These are phyloP conservation scores for Neurospora tetraspora DNA, from an alignment of 495 filamentous ascomycete species.

Conservation along the genomic window DNA sequence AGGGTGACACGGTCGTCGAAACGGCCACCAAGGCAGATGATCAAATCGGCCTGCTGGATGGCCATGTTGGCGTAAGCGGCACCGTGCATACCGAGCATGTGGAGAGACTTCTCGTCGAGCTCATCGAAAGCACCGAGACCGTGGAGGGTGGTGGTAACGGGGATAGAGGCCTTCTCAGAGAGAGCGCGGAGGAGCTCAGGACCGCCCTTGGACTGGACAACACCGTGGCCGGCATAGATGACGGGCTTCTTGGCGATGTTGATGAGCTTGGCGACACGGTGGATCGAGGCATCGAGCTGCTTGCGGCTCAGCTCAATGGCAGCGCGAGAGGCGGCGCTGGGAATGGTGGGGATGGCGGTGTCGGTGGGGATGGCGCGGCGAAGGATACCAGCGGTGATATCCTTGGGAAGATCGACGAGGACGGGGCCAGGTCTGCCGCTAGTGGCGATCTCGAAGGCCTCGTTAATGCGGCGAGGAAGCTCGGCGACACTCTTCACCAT, in stretches of 20 bases:
- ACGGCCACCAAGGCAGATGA: constrained; percentile 64
- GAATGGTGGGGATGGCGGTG: constrained; percentile 51
- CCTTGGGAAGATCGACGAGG: constrained; percentile 69
- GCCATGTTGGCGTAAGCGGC: constrained; percentile 71
- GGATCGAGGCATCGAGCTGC: constrained; percentile 51
- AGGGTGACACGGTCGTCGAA: constrained; percentile 73
- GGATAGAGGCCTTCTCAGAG: constrained; percentile 62
- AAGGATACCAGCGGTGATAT: constrained; percentile 61
- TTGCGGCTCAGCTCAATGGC: constrained; percentile 47
- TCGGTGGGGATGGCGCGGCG: constrained; percentile 58
- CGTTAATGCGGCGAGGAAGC: constrained; percentile 67
- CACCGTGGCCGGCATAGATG: constrained; percentile 66
- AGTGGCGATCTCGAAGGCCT: constrained; percentile 78
- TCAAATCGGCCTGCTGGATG: constrained; percentile 69
- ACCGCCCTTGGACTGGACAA: constrained; percentile 55
- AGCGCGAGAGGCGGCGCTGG: constrained; percentile 58
- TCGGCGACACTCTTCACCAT: constrained; percentile 75
- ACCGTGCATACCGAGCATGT: constrained; percentile 82
- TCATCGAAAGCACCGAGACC: constrained; percentile 71
- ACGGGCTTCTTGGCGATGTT: constrained; percentile 69
- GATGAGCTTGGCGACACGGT: constrained; percentile 55
- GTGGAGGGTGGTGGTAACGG: constrained; percentile 71
- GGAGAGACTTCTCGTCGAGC: constrained; percentile 62
- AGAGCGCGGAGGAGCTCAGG: constrained; percentile 56
- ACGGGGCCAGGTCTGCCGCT: constrained; percentile 69